Percentiles rank a stretch among this genome's conserved stretches.
Evolutionary conservation across 1,284 basidiomycete genomes (phyloP).

Genomic region (Heliocybe sulcata): DNA sequence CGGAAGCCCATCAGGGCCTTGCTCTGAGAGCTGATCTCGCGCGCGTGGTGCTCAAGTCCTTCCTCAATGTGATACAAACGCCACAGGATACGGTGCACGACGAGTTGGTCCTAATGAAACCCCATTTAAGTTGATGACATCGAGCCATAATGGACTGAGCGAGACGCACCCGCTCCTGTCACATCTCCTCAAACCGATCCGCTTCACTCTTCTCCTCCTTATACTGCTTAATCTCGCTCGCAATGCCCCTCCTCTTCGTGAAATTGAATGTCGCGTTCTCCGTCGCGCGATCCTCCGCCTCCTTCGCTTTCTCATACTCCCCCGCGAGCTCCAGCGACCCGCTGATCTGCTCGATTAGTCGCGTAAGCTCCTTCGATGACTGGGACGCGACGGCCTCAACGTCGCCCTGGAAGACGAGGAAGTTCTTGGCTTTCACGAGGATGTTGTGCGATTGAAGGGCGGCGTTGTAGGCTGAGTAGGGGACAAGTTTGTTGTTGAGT

Average conservation of each 20-base stretch:
- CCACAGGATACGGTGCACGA: slow-evolving; percentile 82
- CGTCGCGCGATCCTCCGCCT: slow-evolving; percentile 83
- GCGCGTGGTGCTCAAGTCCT: slow-evolving; percentile 66
- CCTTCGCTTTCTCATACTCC: slow-evolving; percentile 88
- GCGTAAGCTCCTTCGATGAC: slow-evolving; percentile 84
- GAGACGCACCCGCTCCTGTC: slow-evolving; percentile 56
- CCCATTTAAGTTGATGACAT: background rate
- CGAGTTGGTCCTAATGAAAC: slow-evolving; percentile 62
- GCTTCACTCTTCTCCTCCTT: slow-evolving; percentile 96
- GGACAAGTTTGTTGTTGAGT: slow-evolving; percentile 72
- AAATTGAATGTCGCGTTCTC: slow-evolving; percentile 94
- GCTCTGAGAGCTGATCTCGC: slow-evolving; percentile 67
- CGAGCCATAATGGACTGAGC: background rate
- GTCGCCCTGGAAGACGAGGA: slow-evolving; percentile 99
- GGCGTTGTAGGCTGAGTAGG: slow-evolving; percentile 81
- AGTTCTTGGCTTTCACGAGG: slow-evolving; percentile 98
- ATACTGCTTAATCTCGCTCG: slow-evolving; percentile 95
- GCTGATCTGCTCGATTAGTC: slow-evolving; percentile 93
- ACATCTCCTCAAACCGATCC: slow-evolving; percentile 79
- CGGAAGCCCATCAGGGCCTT: slow-evolving; percentile 61
- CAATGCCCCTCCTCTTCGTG: slow-evolving; percentile 87
- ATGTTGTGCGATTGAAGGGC: slow-evolving; percentile 88
- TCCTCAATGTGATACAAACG: slow-evolving; percentile 88
- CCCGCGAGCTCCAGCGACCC: slow-evolving; percentile 85
- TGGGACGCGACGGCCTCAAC: slow-evolving; percentile 98